These are phyloP conservation scores for Cladophialophora psammophila DNA, from an alignment of 2,329 filamentous ascomycete genomes.

Conservation along the genomic window DNA sequence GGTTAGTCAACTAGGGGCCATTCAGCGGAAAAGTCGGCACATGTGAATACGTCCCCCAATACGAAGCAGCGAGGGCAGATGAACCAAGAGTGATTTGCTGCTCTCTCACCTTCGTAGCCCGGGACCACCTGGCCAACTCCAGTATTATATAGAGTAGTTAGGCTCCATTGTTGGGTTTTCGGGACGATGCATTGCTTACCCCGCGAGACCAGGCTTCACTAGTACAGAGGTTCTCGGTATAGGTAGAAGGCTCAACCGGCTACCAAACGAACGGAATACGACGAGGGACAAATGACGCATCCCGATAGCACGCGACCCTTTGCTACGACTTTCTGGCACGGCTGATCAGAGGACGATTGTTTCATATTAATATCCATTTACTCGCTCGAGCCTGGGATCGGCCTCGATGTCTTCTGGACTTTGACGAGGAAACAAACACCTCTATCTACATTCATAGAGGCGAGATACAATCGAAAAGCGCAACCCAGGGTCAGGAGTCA, in stretches of 20 bases:
- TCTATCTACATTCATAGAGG: too few relatives aligned
- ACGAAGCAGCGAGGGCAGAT: not conserved
- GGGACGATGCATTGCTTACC: not conserved
- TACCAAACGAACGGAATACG: not conserved
- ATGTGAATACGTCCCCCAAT: not conserved
- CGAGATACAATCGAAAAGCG: too few relatives aligned
- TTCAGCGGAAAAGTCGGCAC: not conserved
- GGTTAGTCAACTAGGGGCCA: not conserved
- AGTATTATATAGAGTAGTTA: too few relatives aligned
- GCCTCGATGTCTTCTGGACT: not conserved
- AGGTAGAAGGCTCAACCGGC: not conserved
- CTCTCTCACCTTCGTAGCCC: too few relatives aligned
- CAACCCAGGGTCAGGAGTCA: too few relatives aligned
- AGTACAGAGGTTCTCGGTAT: not conserved
- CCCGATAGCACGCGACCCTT: too few relatives aligned
- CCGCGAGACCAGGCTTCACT: not conserved
- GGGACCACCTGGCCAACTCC: too few relatives aligned
- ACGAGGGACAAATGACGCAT: not conserved
- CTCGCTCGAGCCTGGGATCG: not conserved
- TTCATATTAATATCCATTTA: constrained; percentile 4
- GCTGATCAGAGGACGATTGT: not conserved
- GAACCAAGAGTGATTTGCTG: not conserved
- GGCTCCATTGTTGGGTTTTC: too few relatives aligned
- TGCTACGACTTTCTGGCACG: not conserved
- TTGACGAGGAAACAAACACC: not conserved